phyloP scores from a whole-genome alignment of 164 flowering plant species.

The Magnolia kwangsiensis region DNA sequence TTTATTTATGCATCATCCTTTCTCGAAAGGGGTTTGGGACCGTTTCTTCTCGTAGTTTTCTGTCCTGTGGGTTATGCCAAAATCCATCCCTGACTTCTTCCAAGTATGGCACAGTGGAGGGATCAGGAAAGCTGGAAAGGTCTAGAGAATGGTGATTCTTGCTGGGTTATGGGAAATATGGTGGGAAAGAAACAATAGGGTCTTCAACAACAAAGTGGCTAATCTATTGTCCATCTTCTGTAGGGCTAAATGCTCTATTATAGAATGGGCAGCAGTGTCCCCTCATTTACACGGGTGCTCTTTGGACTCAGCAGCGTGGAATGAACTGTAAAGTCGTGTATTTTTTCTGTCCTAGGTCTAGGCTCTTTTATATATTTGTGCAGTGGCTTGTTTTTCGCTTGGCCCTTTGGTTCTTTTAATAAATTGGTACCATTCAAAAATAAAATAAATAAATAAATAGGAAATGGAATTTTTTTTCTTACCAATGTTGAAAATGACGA shows the following conservation, averaged over 20 bases:
- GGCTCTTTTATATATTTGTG: background rate
- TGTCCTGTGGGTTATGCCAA: background rate
- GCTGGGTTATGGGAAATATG: background rate
- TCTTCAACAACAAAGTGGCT: background rate
- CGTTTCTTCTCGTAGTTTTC: background rate
- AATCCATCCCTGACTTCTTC: background rate
- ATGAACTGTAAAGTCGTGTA: background rate
- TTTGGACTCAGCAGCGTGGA: background rate
- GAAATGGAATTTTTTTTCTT: slow-evolving; percentile 3
- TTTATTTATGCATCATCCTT: background rate
- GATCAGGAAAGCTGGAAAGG: background rate
- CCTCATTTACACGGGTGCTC: background rate
- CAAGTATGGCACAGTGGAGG: background rate
- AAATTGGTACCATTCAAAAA: no score
- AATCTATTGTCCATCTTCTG: background rate
- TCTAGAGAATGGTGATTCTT: background rate
- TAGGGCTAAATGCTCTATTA: background rate
- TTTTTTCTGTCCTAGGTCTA: background rate
- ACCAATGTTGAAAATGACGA: slow-evolving; percentile 81
- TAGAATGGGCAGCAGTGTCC: background rate
- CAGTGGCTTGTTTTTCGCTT: background rate
- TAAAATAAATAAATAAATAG: background rate
- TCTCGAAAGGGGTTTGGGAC: background rate
- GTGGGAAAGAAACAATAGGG: background rate
- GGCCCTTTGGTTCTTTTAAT: background rate